These are phyloP conservation scores for Amylostereum areolatum DNA, from an alignment of 1,284 basidiomycete species.

Conservation along the genomic window DNA sequence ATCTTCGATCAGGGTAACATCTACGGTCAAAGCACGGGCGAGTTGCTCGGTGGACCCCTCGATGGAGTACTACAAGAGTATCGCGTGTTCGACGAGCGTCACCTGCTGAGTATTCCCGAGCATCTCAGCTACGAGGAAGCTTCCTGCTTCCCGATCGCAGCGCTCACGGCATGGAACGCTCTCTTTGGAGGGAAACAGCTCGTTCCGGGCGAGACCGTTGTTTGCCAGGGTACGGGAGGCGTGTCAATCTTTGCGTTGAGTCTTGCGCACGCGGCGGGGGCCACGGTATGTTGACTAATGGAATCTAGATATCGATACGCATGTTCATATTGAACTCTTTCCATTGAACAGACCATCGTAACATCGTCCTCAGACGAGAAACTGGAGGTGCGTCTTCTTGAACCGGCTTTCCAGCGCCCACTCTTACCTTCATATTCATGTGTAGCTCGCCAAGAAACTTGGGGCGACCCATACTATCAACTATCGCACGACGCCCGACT, in stretches of 20 bases:
- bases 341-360: conserved; percentile 29
- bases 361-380: conserved; percentile 61
- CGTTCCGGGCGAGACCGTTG: conserved; percentile 5
- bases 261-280: conserved; percentile 30
- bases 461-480: conserved; percentile 52
- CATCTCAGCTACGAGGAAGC: conserved; percentile 48
- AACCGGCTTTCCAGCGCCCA: background rate
- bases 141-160: conserved; percentile 32
- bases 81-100: conserved; percentile 30
- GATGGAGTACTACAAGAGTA: conserved; percentile 56
- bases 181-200: conserved; percentile 4
- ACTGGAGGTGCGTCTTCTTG: conserved; percentile 24
- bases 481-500: conserved; percentile 42
- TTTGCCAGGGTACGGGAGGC: conserved; percentile 11
- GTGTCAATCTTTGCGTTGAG: conserved; percentile 16
- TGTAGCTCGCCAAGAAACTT: conserved; percentile 30
- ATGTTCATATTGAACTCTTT: background rate
- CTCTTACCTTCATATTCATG: too few species aligned
- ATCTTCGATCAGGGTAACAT: conserved; percentile 24
- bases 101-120: conserved; percentile 26
- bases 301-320: too few species aligned
- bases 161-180: conserved; percentile 8
- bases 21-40: conserved; percentile 28
- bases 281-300: conserved; percentile 27
- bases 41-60: conserved; percentile 39